Evolutionary conservation across 75 land plant species (phyloP), one percentile per base, ranked within the genome.

Genomic region (Picea glauca): DNA sequence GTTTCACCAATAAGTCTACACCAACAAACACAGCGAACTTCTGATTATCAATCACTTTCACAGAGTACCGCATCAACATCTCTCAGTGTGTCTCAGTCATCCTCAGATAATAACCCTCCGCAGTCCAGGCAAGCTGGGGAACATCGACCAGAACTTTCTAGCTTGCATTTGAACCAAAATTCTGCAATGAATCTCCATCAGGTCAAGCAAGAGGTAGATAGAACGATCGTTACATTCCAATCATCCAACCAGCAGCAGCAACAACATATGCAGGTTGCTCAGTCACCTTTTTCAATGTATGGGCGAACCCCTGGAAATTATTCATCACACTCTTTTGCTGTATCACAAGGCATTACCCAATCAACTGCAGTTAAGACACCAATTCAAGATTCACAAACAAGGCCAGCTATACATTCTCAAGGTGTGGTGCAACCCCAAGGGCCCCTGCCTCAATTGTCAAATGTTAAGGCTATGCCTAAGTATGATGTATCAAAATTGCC

Each of bases 131-230:
- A 84, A 66, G 54, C 74, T 13, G 81, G 76, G 21, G 87, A 87
- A 60, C 84, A 35, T 8, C 85, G 33, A n/a, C 63, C 78, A 64
- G 88, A 81, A 54, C 81, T 78, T 35, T 85, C 83, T 56, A 84
- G 77, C 21, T 26, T 78, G 74, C 84, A 81, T 72, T 73, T 58
- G 43, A 84, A 50, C 58, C 87, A 84, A 77, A 72, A 62, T 31
- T 15, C 79, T 72, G 43, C 95, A 13, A 80, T 85, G 20, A 81
- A 38, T 76, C 54, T 81, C 67, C 84, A 75, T 65, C 67, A 76
- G 57, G 78, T 77, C 43, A 90, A 85, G 72, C 86, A 83, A 76
- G 96, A 90, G 72, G 86, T 80, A 26, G 91, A 90, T 13, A 74
- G 72, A 32, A 59, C 90, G 12, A 68, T 82, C 62, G 79, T 57